Base-by-base conservation (phyloP, 768 basidiomycete species). In the Lyophyllum shimeji region DNA sequence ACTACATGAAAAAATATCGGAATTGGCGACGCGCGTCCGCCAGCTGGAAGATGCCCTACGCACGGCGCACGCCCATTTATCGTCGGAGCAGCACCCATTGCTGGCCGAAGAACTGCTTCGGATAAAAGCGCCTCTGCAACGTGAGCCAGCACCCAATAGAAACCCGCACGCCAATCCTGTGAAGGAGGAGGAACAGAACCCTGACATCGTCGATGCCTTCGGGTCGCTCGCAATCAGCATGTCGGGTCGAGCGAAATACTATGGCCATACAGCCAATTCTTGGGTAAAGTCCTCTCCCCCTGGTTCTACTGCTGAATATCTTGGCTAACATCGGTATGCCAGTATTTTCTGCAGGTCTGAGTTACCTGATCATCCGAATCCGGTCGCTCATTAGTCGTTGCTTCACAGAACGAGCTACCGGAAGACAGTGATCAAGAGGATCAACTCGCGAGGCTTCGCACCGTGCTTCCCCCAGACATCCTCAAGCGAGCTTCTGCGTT, bases 1-100 rank as follows among this genome's bases (percentile, higher is more conserved):
- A 60, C 76, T 92, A 1, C 90, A 92, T 64, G 89, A 91, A 69
- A 91, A 92, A 69, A 91, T 92, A 52, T 74, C 82, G 18, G 84
- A 89, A 64, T 80, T 92, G 4, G 82, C 85, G 25, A 82, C 73
- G 58, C 88, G 90, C 43, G 84, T 91, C 21, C 82, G 90, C 54
- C 84, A 90, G 49, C 79, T 93, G 20, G 90, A 93, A 64, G 90
- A 92, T 61, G 83, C 74, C 8, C 71, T 93, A 24, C 79, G 87
- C 24, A 63, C 73, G 1, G 80, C 85, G 0, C 87, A 93, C 61
- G 69, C 76, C 6, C 78, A 79, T 46, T 67, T 86, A 17, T 82
- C 89, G 0, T 56, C 71, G 13, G 86, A 89, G 7, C 72, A 68
- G 8, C 90, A 93, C 56, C 84, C 85, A 2, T 76, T 93, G 17